Evolutionary conservation across 495 filamentous ascomycete genomes (phyloP).

Genomic region (Hypoxylon rickii): DNA sequence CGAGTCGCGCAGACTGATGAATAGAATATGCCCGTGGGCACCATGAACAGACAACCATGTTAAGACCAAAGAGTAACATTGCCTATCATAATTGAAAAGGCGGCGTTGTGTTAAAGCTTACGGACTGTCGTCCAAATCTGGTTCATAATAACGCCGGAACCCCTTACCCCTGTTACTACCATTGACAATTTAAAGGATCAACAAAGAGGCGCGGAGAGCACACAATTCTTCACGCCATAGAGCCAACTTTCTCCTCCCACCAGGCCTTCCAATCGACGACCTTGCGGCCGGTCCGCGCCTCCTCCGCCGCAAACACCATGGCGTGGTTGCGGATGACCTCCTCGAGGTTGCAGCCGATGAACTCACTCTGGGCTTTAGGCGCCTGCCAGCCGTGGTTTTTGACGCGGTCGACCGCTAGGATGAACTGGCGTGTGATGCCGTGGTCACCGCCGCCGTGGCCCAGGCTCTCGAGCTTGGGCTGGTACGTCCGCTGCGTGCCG

Average conservation of each 20-base stretch:
- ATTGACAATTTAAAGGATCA: background rate
- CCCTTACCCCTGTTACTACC: too few species aligned
- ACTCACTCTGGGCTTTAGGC: slow-evolving; percentile 70
- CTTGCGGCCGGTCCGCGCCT: slow-evolving; percentile 69
- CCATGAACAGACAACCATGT: background rate
- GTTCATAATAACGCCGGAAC: too few species aligned
- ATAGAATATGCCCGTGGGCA: background rate
- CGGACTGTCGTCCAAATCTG: too few species aligned
- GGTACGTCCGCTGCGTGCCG: slow-evolving; percentile 56
- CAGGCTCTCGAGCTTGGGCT: slow-evolving; percentile 55
- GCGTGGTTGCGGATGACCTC: slow-evolving; percentile 88
- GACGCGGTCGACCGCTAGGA: slow-evolving; percentile 79
- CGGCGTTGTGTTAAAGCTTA: too few species aligned
- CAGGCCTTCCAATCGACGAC: slow-evolving; percentile 78
- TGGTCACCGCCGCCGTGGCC: slow-evolving; percentile 89
- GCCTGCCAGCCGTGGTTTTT: slow-evolving; percentile 70
- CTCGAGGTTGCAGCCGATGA: slow-evolving; percentile 80
- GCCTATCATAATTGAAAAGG: background rate
- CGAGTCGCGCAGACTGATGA: background rate
- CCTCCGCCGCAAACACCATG: slow-evolving; percentile 92
- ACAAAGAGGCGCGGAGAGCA: background rate
- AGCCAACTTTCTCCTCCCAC: slow-evolving; percentile 66
- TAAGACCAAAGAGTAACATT: background rate
- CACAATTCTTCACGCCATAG: background rate
- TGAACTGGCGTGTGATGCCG: slow-evolving; percentile 78